Base-by-base conservation (phyloP, 441 rosid species). In the California macrophylla region DNA sequence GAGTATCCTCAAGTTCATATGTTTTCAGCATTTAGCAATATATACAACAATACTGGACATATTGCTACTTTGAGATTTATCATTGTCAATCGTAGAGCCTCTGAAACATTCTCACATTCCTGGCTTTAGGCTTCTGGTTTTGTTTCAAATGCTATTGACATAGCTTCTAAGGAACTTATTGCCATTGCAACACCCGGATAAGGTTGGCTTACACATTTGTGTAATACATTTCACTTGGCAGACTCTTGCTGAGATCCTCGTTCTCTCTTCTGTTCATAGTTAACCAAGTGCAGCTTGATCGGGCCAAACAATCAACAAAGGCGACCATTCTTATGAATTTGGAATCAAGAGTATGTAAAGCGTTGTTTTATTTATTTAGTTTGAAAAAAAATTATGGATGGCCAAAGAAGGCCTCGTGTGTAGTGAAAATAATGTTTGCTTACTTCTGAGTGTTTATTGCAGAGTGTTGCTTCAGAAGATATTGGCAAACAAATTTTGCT, bases 401-500 rank as follows among this genome's bases (percentile, higher is more conserved):
- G 47, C 47, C 47, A 40, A 40, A 40, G 47, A 13, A n/a, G n/a
- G n/a, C 47, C n/a, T 13, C 47, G 24, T 52, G 13, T 52, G 20
- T n/a, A 45, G 4, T 52, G 18, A 20, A 52, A 16, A 9, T 18
- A n/a, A 20, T n/a, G 18, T 52, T 52, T 52, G 60, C 60, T 52
- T 52, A 52, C 60, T 52, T 16, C 24, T 65, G 4, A n/a, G 30
- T 38, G 32, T 66, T 16, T 61, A 56, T 66, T 16, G 47, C 74
- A 75, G 78, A 75, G 67, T 73, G 66, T 75, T 28, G 71, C 71
- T 15, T 58, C 74, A 0, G 78, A 75, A 75, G 78, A 75, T 67
- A 75, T 75, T 40, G 78, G 74, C 34, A 70, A 73, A 69, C 78
- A 75, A 64, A 67, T 75, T 50, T 70, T 75, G 71, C 60, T 74